Conservation (phyloP, 345 rosid genomes). For the Gossypium stocksii region DNA sequence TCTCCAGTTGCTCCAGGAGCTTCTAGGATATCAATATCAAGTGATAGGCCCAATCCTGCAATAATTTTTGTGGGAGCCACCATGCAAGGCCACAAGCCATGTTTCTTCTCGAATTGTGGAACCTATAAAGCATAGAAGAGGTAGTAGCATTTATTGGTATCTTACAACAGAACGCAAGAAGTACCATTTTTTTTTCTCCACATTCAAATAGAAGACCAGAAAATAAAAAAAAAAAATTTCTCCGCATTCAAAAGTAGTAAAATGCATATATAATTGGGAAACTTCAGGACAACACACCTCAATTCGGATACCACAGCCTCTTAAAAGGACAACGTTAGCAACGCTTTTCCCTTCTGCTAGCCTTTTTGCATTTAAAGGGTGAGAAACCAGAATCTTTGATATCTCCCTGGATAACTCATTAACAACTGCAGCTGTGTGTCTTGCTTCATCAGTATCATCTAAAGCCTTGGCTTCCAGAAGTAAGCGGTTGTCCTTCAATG, state of each 20-base stretch:
- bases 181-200: too few species aligned
- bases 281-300: conserved; percentile 47
- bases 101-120: conserved; percentile 68
- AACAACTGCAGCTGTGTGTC: conserved; percentile 73
- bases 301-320: conserved; percentile 97
- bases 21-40: conserved; percentile 84
- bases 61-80: conserved; percentile 98
- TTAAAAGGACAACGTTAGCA: conserved; percentile 81
- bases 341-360: conserved; percentile 70
- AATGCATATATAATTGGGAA: not conserved
- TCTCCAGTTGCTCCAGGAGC: conserved; percentile 98
- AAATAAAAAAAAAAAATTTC: not conserved
- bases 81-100: conserved; percentile 92
- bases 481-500: conserved; percentile 80
- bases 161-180: not conserved
- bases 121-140: conserved; percentile 37
- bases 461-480: conserved; percentile 74
- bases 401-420: conserved; percentile 86
- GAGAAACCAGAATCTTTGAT: conserved; percentile 60
- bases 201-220: not conserved
- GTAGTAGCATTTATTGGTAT: not conserved
- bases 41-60: conserved; percentile 89
- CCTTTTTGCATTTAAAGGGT: conserved; percentile 70
- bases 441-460: conserved; percentile 84
- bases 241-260: not conserved